A percentile compares a stretch with the other conserved stretches of the same genome.
These are phyloP conservation scores for Ustulina deusta DNA, from an alignment of 2,329 filamentous ascomycete genomes.

Conservation along the genomic window DNA sequence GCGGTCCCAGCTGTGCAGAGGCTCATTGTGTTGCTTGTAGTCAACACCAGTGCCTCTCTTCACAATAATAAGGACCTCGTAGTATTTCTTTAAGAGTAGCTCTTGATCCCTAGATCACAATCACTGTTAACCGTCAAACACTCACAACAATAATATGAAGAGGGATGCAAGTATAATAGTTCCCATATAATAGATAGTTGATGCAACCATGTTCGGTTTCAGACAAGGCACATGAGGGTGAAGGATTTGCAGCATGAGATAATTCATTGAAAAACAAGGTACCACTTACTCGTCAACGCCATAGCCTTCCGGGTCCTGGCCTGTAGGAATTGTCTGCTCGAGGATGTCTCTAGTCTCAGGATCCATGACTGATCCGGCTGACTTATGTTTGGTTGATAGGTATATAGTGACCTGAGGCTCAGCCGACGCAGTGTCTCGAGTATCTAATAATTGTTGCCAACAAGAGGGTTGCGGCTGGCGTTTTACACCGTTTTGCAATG, in stretches of 20 bases:
- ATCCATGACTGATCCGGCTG: not conserved
- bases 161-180: not conserved
- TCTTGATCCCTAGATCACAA: not conserved
- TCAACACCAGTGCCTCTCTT: conserved; percentile 1
- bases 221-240: not conserved
- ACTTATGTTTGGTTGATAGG: not conserved
- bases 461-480: not conserved
- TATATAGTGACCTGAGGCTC: not conserved
- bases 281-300: not conserved
- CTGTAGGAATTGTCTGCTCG: not conserved
- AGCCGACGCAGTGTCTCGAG: not conserved
- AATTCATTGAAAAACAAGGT: not conserved
- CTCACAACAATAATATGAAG: not conserved
- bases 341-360: not conserved
- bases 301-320: not conserved
- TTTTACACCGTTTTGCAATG: too few species aligned
- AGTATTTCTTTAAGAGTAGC: not conserved
- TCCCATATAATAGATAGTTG: not conserved
- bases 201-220: not conserved
- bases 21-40: not conserved
- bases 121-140: not conserved
- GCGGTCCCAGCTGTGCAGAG: too few species aligned
- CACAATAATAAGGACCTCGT: not conserved
- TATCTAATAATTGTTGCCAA: not conserved
- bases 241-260: not conserved